Percentiles rank a stretch among this genome's conserved stretches.
Conservation (phyloP, 2,329 filamentous ascomycete genomes). For the Alternaria alternata region DNA sequence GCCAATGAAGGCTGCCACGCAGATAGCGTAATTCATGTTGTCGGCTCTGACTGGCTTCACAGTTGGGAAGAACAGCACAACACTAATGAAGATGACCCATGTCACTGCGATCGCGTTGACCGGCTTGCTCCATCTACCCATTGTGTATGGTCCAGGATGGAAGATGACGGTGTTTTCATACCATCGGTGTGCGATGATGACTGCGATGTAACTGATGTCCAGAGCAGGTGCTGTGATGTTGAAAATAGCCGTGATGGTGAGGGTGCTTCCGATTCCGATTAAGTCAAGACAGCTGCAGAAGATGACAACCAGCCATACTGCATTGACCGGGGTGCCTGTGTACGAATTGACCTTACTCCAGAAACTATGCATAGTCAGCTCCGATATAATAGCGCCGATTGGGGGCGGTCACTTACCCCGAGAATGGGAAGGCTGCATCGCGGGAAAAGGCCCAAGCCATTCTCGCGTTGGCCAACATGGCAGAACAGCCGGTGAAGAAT, state of each 20-base stretch:
- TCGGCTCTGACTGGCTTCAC: slow-evolving; percentile 53
- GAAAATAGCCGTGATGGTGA: slow-evolving; percentile 61
- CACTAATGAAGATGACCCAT: slow-evolving; percentile 70
- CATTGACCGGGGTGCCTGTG: slow-evolving; percentile 68
- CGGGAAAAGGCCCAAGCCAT: slow-evolving; percentile 70
- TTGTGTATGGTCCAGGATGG: slow-evolving; percentile 65
- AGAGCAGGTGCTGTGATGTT: slow-evolving; percentile 58
- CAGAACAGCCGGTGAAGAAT: slow-evolving; percentile 70
- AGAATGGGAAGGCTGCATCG: slow-evolving; percentile 68
- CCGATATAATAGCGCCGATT: not conserved
- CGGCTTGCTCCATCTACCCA: slow-evolving; percentile 63
- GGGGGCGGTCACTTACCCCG: slow-evolving; percentile 52
- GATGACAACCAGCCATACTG: slow-evolving; percentile 69
- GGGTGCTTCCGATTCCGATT: slow-evolving; percentile 60
- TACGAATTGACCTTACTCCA: slow-evolving; percentile 61
- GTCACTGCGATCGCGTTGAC: slow-evolving; percentile 65
- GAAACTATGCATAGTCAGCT: slow-evolving; percentile 51
- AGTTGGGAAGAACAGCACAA: slow-evolving; percentile 64
- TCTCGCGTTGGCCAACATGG: slow-evolving; percentile 69
- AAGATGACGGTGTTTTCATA: slow-evolving; percentile 63
- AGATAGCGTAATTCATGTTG: slow-evolving; percentile 61
- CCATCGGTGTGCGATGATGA: slow-evolving; percentile 66
- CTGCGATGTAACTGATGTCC: slow-evolving; percentile 65
- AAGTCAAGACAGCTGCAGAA: slow-evolving; percentile 63
- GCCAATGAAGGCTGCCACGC: slow-evolving; percentile 59